These are phyloP conservation scores for Rhizophora apiculata DNA, from an alignment of 345 rosid species.

Conservation along the genomic window DNA sequence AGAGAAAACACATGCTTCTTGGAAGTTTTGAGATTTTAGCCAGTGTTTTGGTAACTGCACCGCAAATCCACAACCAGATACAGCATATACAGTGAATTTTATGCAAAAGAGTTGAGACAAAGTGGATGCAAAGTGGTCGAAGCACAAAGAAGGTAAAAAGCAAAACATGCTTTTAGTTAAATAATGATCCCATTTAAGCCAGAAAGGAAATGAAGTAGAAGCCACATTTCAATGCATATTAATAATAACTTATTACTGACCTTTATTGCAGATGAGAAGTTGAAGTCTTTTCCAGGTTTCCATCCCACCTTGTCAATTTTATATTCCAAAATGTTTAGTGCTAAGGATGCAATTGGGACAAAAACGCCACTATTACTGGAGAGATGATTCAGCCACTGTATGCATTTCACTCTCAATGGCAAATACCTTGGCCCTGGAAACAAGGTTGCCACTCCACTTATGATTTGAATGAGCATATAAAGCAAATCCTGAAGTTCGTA, in stretches of 20 bases:
- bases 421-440: conserved; percentile 90
- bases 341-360: conserved; percentile 66
- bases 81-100: not conserved
- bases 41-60: conserved; percentile 85
- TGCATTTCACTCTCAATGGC: conserved; percentile 75
- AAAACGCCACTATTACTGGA: conserved; percentile 69
- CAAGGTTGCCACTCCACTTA: conserved; percentile 70
- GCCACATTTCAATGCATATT: not conserved
- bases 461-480: conserved; percentile 58
- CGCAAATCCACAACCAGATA: conserved; percentile 11
- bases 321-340: conserved; percentile 75
- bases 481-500: conserved; percentile 68
- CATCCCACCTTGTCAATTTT: conserved; percentile 54
- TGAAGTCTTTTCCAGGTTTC: conserved; percentile 50
- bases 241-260: conserved; percentile 32
- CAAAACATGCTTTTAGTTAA: not conserved
- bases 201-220: not conserved
- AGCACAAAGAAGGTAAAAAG: not conserved
- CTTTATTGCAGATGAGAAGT: conserved; percentile 60
- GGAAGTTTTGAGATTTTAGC: conserved; percentile 81
- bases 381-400: conserved; percentile 79
- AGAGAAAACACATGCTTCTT: conserved; percentile 58
- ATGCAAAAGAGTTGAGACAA: not conserved
- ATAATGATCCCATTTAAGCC: not conserved
- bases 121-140: too few relatives aligned